Base-by-base conservation (phyloP, 805 yeast species). In the Candida xiaguanensis region DNA sequence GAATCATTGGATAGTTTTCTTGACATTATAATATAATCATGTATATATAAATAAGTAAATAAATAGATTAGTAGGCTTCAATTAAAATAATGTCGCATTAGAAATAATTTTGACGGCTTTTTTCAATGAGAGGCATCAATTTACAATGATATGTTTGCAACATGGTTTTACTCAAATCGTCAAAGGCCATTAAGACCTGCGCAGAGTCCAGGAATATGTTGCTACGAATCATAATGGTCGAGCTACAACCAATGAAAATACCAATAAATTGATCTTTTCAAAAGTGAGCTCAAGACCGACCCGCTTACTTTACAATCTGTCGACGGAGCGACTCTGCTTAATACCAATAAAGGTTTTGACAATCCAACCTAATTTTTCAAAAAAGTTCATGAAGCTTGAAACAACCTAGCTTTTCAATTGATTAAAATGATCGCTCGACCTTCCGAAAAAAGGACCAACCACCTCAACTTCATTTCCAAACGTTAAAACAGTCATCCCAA, bases 131-230 rank as follows among this genome's bases (percentile, higher is more conserved):
- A 20, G 9, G 24, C 9, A 20, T 20, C 24, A 20, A 20, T 20
- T 7, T 7, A 24, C 32, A 14, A 14, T n/a, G 39, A 59, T 54
- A 81, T 91, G 97, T 91, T 63, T 72, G 95, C 97, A 81, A 88
- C 95, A 91, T 90, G 98, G 98, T 90, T 90, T 86, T 86, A 89
- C 98, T 91, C 96, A 86, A 87, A 80, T 93, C 95, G 83, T 82
- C 79, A 91, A 74, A 56, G 80, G 95, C 80, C 93, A 69, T 77
- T 38, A 58, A 73, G 85, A 80, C 83, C 85, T 85, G 75, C 95
- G 95, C 83, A 90, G 91, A 80, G 96, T 88, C 76, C 85, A 91
- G 98, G 98, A 91, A 91, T 91, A 91, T 91, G 95, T 91, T 79
- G 96, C 95, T 72, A 68, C 82, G 75, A 63, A 63, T 63, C 67